Evolutionary conservation across 257 asterid species (phyloP).

Genomic region (Vinca minor): DNA sequence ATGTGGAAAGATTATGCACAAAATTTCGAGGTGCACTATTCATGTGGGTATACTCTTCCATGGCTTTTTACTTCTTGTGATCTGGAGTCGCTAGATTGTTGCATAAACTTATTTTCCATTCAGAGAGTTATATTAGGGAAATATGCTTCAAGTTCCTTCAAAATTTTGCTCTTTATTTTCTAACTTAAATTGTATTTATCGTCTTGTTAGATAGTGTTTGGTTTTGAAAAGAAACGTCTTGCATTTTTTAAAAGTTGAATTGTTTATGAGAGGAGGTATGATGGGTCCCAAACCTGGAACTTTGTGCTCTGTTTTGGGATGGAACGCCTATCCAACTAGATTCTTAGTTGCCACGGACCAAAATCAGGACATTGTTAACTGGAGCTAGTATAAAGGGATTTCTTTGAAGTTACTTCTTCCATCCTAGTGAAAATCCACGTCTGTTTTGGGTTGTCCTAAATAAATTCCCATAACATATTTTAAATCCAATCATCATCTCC

Average conservation of each 20-base stretch:
- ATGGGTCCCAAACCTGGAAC: too few relatives aligned
- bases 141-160: not conserved
- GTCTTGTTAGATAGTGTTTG: too few relatives aligned
- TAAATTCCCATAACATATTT: too few relatives aligned
- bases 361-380: not conserved
- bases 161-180: not conserved
- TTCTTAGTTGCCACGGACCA: not conserved
- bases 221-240: too few relatives aligned
- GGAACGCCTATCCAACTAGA: too few relatives aligned
- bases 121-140: not conserved
- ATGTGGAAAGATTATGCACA: not conserved
- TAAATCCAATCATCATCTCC: not conserved
- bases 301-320: too few relatives aligned
- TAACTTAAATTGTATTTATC: not conserved
- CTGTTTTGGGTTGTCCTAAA: not conserved
- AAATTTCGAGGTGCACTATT: not conserved
- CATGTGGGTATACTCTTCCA: not conserved
- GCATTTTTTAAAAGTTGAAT: too few relatives aligned
- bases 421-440: not conserved
- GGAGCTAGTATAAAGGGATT: not conserved
- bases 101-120: not conserved
- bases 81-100: not conserved
- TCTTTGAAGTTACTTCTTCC: not conserved
- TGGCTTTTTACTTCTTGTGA: not conserved
- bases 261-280: too few relatives aligned